A percentile compares a stretch with the other conserved stretches of the same genome.
Evolutionary conservation across 768 basidiomycete species (phyloP).

Genomic region (Cubamyces sp.): DNA sequence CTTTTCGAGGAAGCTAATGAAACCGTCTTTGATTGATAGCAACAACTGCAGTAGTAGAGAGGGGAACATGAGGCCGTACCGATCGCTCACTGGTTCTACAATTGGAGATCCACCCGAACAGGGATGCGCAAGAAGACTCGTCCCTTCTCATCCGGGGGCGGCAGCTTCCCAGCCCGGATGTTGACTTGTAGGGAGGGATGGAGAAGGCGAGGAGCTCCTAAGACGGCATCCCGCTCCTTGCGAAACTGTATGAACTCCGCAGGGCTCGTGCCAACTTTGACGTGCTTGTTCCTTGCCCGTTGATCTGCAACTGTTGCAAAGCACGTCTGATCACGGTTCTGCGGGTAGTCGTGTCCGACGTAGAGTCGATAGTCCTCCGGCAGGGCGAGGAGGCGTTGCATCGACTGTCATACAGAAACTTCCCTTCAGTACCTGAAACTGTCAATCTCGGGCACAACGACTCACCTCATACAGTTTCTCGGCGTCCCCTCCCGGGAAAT

Average conservation of each 20-base stretch:
- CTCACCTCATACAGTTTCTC: slow-evolving; percentile 39
- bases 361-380: slow-evolving; percentile 40
- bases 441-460: slow-evolving; percentile 6
- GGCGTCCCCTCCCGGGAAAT: slow-evolving; percentile 44
- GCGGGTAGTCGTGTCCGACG: slow-evolving; percentile 45
- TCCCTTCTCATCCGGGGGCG: slow-evolving; percentile 33
- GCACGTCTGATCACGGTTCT: slow-evolving; percentile 32
- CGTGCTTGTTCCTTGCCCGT: slow-evolving; percentile 35
- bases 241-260: slow-evolving; percentile 38
- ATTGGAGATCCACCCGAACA: slow-evolving; percentile 19
- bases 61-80: not conserved
- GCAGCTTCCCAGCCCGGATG: slow-evolving; percentile 42
- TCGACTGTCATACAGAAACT: slow-evolving; percentile 34
- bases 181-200: slow-evolving; percentile 44
- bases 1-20: not conserved
- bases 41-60: not conserved
- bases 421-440: slow-evolving; percentile 6
- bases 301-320: slow-evolving; percentile 42
- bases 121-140: slow-evolving; percentile 34
- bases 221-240: slow-evolving; percentile 36
- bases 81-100: slow-evolving; percentile 7
- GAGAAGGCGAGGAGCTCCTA: slow-evolving; percentile 40
- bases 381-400: slow-evolving; percentile 41
- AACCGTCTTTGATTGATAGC: slow-evolving; percentile 3
- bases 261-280: slow-evolving; percentile 35